Conservation (phyloP, 2,329 filamentous ascomycete genomes). For the Phoma sp. region DNA sequence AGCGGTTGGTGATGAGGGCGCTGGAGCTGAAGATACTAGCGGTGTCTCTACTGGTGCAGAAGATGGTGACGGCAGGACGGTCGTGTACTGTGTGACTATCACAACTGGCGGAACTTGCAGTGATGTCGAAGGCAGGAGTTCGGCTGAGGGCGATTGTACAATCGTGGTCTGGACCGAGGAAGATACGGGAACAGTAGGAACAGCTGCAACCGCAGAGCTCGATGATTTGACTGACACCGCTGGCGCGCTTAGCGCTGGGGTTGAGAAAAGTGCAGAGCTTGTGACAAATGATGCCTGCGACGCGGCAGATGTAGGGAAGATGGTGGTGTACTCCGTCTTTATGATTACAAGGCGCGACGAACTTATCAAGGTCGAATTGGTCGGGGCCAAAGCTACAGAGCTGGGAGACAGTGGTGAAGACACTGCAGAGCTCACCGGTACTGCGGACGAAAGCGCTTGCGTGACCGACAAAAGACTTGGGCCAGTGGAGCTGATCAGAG, state of each 20-base stretch:
- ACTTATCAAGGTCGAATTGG: slow-evolving; percentile 19
- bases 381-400: neutral
- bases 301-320: slow-evolving; percentile 23
- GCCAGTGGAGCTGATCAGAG: neutral
- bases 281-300: slow-evolving; percentile 7
- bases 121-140: slow-evolving; percentile 20
- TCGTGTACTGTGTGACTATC: slow-evolving; percentile 42
- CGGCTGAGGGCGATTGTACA: neutral
- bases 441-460: neutral
- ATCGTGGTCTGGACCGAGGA: slow-evolving; percentile 4
- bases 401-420: neutral
- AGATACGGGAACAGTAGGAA: neutral
- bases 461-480: neutral
- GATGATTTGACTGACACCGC: neutral
- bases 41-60: slow-evolving; percentile 7
- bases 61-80: slow-evolving; percentile 15
- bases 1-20: neutral
- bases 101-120: slow-evolving; percentile 35
- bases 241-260: neutral
- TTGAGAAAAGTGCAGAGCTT: slow-evolving; percentile 2
- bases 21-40: neutral
- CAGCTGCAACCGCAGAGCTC: slow-evolving; percentile 9
- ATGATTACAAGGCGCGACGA: slow-evolving; percentile 29
- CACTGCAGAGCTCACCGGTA: slow-evolving; percentile 1
- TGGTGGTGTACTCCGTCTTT: slow-evolving; percentile 39